These are phyloP conservation scores for Tubosaeta sp. DNA, from an alignment of 768 basidiomycete species.

Conservation along the genomic window DNA sequence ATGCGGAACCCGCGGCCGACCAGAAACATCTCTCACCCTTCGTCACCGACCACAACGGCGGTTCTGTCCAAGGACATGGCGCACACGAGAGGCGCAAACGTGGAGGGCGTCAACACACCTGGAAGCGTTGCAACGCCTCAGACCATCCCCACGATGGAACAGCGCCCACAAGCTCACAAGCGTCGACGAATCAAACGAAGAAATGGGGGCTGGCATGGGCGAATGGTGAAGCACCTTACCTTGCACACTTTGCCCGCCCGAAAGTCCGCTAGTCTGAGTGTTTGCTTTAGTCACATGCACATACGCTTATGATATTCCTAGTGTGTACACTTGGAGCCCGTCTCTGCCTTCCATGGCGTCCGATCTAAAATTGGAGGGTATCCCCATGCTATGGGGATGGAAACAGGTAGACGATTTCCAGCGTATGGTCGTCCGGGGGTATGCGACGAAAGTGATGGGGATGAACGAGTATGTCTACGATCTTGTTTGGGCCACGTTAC, in stretches of 20 bases:
- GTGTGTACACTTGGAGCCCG: constrained; percentile 70
- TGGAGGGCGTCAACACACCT: constrained; percentile 8
- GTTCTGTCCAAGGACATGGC: neutral
- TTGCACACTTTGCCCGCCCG: constrained; percentile 46
- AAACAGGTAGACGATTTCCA: constrained; percentile 48
- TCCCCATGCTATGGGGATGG: constrained; percentile 73
- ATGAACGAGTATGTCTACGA: constrained; percentile 68
- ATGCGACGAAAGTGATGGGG: constrained; percentile 56
- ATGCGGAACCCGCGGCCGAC: neutral
- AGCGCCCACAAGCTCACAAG: neutral
- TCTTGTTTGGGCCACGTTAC: neutral
- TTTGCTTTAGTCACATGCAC: neutral
- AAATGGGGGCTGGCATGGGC: constrained; percentile 74
- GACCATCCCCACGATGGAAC: constrained; percentile 5
- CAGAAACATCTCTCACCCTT: constrained; percentile 1
- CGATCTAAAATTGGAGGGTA: constrained; percentile 46
- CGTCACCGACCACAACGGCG: neutral
- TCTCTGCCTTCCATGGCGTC: constrained; percentile 38
- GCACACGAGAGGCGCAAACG: constrained; percentile 15
- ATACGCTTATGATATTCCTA: constrained; percentile 9
- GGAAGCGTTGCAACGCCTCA: constrained; percentile 17
- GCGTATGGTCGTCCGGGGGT: constrained; percentile 43
- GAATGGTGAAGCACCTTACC: constrained; percentile 44
- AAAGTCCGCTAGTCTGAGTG: constrained; percentile 43
- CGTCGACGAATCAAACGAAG: constrained; percentile 5